phyloP scores from a whole-genome alignment of 108 stramenopile species.

The Discostella stelligeroides region DNA sequence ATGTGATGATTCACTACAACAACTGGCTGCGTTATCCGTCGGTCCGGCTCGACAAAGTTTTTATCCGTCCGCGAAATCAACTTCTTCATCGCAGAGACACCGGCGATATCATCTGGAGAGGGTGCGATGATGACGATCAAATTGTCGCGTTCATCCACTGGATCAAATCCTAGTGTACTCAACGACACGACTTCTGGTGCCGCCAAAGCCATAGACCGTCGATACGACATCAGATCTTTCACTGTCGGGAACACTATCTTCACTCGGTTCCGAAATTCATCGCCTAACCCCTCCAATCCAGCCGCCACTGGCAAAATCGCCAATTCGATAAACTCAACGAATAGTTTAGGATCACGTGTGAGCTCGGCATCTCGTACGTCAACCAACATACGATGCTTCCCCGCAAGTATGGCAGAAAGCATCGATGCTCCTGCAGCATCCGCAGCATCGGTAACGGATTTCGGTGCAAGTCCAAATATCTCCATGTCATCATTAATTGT shows the following conservation, averaged over 20 bases:
- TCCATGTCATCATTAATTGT: conserved; percentile 64
- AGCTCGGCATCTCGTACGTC: conserved; percentile 92
- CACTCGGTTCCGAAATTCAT: conserved; percentile 70
- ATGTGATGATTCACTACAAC: conserved; percentile 90
- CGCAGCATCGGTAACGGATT: conserved; percentile 86
- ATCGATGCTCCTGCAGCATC: conserved; percentile 87
- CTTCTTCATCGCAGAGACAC: conserved; percentile 68
- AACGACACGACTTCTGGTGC: conserved; percentile 86
- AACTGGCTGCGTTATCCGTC: conserved; percentile 64
- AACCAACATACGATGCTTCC: conserved; percentile 89
- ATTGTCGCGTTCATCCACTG: conserved; percentile 79
- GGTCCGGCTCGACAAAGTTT: conserved; percentile 35
- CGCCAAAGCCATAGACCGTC: conserved; percentile 81
- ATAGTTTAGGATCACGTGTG: conserved; percentile 67
- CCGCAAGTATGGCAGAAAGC: conserved; percentile 77
- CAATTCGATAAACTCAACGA: conserved; percentile 88
- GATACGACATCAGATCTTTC: conserved; percentile 78
- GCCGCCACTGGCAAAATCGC: conserved; percentile 85
- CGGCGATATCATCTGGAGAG: conserved; percentile 79
- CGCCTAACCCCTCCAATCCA: conserved; percentile 77
- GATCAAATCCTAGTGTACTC: conserved; percentile 86
- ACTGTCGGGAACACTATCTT: conserved; percentile 92
- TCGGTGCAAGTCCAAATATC: conserved; percentile 86
- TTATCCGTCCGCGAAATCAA: conserved; percentile 59
- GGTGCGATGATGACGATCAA: conserved; percentile 87